Base-by-base conservation (phyloP, 1,284 basidiomycete genomes). In the Boletus semigastroideus region DNA sequence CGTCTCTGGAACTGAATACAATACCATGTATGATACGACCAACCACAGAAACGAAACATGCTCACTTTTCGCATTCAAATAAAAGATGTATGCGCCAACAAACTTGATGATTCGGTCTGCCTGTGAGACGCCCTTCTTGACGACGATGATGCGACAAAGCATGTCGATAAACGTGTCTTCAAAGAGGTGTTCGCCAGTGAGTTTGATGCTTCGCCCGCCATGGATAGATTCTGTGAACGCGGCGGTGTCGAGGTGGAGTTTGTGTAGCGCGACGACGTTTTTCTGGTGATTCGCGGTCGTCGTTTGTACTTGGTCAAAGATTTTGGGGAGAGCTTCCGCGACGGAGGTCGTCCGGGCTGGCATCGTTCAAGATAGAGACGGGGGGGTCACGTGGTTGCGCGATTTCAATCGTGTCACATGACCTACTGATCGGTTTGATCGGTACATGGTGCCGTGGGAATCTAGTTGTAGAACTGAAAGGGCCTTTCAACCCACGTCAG, bases 281-380 rank as follows among this genome's bases (percentile, higher is more conserved):
- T 98, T 98, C 56, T 89, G 82, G 69, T 92, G 94, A 67, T 92
- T 94, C 8, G 94, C 91, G 11, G 87, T 70, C 0, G 92, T 87
- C 38, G 75, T 72, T 68, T 98, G 96, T 0, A 84, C 88, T 69
- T 98, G 91, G 51, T 92, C 87, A 54, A 92, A 92, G 48, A 85
- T 83, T 42, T 79, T 80, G 1, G 61, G 59, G 40, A 62, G 59
- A 0, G 41, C 53, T 0, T 65, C 61, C 17, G 33, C 31, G 33
- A 59, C 17, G 10, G 47, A 34, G 17, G 14, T n/a, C 25, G 46
- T 55, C 33, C 40, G 42, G 3, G 62, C 51, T 22, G 38, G 38
- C 38, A 40, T 40, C 14, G 38, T 20, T 14, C 13, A 7, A 22
- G 20, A 39, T 19, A 4, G 1, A 40, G 36, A 40, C 38, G 20